Evolutionary conservation across 2,329 filamentous ascomycete genomes (phyloP), one percentile per base, ranked within the genome.

Genomic region (Colletotrichum lupini): DNA sequence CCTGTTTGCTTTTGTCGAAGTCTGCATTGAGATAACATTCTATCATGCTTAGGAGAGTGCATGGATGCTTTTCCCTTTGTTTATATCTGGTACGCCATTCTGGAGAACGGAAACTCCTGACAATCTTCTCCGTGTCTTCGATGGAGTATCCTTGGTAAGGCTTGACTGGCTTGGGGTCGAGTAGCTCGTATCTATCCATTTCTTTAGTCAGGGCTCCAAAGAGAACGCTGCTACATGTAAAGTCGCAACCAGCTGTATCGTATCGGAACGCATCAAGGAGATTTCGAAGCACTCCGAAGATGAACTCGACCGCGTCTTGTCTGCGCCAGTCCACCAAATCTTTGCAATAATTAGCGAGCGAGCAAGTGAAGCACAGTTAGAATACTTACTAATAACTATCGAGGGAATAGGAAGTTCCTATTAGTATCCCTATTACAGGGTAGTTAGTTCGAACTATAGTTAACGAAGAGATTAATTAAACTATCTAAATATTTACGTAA

Each of bases 241-340:
- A 5, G 8, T 2, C 0, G 9, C 16, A 49, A 14, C 5, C 59
- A 16, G 1, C 24, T 12, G 11, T 4, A 0, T 2, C 19, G 0
- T 4, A 14, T 9, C 16, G 37, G 2, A 61, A 16, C 9, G 37
- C 8, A 22, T 1, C 16, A 5, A 4, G 37, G 1, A 30, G 2
- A 1, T 9, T 19, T 1, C 22, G 6, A 6, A 62, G 59, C 8
- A 6, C 8, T 19, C n/a, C 9, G 4, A 49, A 8, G 4, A 62
- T 62, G 2, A 30, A 62, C 3, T 16, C 37, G 5, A 62, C 1
- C 0, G 35, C 37, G 7, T 62, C 37, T 49, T 62, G 59, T 49
- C 59, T 62, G 7, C 26, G 37, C 59, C 37, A 16, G 5, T 62
- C 22, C 7, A 62, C 30, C 9, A 22, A 2, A 30, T 61, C 59